phyloP scores from a whole-genome alignment of 495 filamentous ascomycete species.

The Cercophora samala region DNA sequence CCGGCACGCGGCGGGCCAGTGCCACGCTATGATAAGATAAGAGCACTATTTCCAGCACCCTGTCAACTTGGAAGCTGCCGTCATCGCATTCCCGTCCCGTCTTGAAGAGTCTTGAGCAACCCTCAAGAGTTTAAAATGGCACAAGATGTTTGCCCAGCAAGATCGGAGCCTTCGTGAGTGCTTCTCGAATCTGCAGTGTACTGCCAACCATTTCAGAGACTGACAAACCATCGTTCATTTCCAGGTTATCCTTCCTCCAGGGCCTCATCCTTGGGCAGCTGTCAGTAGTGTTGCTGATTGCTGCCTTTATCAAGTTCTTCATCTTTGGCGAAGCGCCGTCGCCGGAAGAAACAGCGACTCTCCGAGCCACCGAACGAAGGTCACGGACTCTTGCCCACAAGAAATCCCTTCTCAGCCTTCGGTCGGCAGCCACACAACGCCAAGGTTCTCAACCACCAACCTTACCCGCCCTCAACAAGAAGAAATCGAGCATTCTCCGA shows the following conservation, averaged over 20 bases:
- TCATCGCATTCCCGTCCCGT: not conserved
- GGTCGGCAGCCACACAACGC: slow-evolving; percentile 27
- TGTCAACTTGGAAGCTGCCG: not conserved
- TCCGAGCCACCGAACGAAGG: slow-evolving; percentile 65
- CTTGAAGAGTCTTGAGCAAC: not conserved
- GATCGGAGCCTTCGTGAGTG: slow-evolving; percentile 48
- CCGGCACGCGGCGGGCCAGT: not conserved
- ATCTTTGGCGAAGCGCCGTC: slow-evolving; percentile 94
- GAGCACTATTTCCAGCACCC: slow-evolving; percentile 1
- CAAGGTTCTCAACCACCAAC: slow-evolving; percentile 32
- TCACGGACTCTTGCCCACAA: slow-evolving; percentile 61
- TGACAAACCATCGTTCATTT: slow-evolving; percentile 4
- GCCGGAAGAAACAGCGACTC: slow-evolving; percentile 65
- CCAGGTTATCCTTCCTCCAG: slow-evolving; percentile 83
- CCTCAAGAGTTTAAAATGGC: slow-evolving; percentile 26
- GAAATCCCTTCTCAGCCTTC: slow-evolving; percentile 61
- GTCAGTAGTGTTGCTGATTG: slow-evolving; percentile 82
- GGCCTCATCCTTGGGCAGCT: slow-evolving; percentile 92
- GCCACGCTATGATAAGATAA: slow-evolving; percentile 7
- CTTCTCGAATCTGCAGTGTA: not conserved
- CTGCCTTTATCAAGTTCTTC: slow-evolving; percentile 98
- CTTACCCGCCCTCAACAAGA: slow-evolving; percentile 58
- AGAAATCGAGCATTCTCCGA: slow-evolving; percentile 71
- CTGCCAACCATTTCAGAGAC: slow-evolving; percentile 6
- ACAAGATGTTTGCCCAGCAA: slow-evolving; percentile 42